A percentile compares a stretch with the other conserved stretches of the same genome.
These are phyloP conservation scores for Paramecium bursaria DNA, from an alignment of 73 alveolate species.

Conservation along the genomic window DNA sequence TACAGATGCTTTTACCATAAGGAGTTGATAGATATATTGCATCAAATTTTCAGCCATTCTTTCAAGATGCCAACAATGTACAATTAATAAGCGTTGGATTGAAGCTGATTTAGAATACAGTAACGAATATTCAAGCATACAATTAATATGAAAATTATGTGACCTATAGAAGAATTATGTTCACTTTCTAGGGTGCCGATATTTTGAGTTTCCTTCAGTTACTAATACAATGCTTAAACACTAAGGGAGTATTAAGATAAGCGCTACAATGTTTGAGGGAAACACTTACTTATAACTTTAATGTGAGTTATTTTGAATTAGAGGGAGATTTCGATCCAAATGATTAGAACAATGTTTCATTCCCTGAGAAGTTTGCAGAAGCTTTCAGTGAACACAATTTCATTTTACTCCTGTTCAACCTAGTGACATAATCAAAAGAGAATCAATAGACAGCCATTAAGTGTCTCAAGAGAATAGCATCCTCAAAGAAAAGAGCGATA, in stretches of 20 bases:
- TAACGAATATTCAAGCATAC: conserved; percentile 17
- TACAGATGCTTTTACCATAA: conserved; percentile 21
- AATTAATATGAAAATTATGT: conserved; percentile 36
- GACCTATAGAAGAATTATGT: conserved; percentile 54
- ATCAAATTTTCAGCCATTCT: neutral
- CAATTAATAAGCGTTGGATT: neutral
- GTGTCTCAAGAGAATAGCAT: conserved; percentile 46
- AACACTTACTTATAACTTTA: conserved; percentile 16
- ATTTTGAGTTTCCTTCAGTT: conserved; percentile 6
- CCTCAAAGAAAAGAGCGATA: conserved; percentile 9
- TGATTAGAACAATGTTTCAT: conserved; percentile 39
- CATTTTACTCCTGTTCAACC: neutral
- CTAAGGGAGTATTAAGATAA: too few species aligned
- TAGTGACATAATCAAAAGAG: neutral
- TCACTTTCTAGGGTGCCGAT: neutral
- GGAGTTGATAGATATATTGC: neutral
- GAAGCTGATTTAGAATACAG: conserved; percentile 15
- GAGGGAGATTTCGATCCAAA: conserved; percentile 57
- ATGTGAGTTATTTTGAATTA: conserved; percentile 62
- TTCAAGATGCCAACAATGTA: neutral
- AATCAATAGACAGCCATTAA: neutral
- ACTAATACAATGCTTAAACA: too few species aligned
- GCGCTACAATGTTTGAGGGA: neutral
- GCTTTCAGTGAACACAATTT: conserved; percentile 6
- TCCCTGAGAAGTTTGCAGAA: conserved; percentile 44